A percentile compares a stretch with the other conserved stretches of the same genome.
These are phyloP conservation scores for Blastobotrys robertii DNA, from an alignment of 805 yeast species.

Conservation along the genomic window DNA sequence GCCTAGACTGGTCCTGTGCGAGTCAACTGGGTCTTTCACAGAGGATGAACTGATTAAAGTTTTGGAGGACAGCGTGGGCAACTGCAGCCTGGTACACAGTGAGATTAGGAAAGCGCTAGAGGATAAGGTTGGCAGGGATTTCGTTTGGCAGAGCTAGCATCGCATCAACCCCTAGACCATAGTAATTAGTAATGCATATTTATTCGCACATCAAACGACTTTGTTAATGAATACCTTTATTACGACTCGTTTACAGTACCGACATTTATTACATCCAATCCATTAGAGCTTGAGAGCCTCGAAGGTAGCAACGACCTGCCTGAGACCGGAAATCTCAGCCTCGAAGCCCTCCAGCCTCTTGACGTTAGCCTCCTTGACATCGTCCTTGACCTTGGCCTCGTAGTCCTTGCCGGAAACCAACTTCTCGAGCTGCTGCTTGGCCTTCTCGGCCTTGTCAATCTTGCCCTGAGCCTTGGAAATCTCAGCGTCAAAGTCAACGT, in stretches of 20 bases:
- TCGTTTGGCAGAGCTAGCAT: slow-evolving; percentile 40
- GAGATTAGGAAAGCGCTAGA: slow-evolving; percentile 40
- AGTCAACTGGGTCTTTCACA: slow-evolving; percentile 62
- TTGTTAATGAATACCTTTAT: too few species aligned
- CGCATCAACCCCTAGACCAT: neutral
- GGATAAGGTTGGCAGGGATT: slow-evolving; percentile 42
- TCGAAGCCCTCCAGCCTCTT: slow-evolving; percentile 55
- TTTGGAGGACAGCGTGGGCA: slow-evolving; percentile 42
- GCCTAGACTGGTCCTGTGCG: slow-evolving; percentile 52
- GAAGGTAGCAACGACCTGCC: slow-evolving; percentile 75
- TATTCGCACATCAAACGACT: too few species aligned
- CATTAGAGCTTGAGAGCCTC: slow-evolving; percentile 58
- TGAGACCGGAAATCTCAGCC: slow-evolving; percentile 87
- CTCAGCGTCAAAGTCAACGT: slow-evolving; percentile 86
- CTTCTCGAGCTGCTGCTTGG: slow-evolving; percentile 57
- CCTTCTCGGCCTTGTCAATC: slow-evolving; percentile 53
- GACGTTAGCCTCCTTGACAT: slow-evolving; percentile 68
- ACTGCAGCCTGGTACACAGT: slow-evolving; percentile 37
- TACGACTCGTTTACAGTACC: too few species aligned
- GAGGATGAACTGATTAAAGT: slow-evolving; percentile 43
- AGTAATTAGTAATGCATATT: neutral
- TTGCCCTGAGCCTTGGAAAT: slow-evolving; percentile 73
- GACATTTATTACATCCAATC: slow-evolving; percentile 3
- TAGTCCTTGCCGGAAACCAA: slow-evolving; percentile 65
- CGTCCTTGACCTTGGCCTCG: slow-evolving; percentile 71